phyloP scores from a whole-genome alignment of 805 yeast species.

The Jamesozyma rosinii region DNA sequence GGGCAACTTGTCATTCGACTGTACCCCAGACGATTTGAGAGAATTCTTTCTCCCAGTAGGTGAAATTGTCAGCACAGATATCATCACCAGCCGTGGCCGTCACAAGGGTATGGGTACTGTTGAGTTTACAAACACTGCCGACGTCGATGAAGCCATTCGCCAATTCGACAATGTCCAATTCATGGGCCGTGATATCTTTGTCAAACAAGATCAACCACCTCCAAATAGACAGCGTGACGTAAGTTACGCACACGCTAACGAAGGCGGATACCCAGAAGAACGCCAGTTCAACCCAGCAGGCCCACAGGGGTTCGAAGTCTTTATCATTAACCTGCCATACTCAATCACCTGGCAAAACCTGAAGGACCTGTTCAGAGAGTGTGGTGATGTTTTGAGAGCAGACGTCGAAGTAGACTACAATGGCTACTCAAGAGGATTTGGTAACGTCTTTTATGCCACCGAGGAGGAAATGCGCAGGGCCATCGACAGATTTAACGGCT shows the following conservation, averaged over 20 bases:
- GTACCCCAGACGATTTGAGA: constrained; percentile 49
- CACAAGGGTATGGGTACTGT: constrained; percentile 89
- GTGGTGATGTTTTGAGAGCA: constrained; percentile 71
- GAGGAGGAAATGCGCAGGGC: constrained; percentile 64
- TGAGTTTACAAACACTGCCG: constrained; percentile 57
- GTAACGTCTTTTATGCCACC: constrained; percentile 66
- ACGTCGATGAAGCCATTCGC: constrained; percentile 62
- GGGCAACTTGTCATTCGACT: constrained; percentile 63
- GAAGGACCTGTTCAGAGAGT: constrained; percentile 70
- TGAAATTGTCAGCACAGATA: constrained; percentile 68
- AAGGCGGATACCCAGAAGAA: not conserved
- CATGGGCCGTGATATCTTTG: constrained; percentile 74
- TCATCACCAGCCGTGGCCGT: constrained; percentile 65
- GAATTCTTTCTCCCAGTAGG: constrained; percentile 55
- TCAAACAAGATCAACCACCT: constrained; percentile 85
- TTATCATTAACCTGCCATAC: constrained; percentile 77
- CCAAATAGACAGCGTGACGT: constrained; percentile 31
- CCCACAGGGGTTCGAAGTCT: constrained; percentile 43
- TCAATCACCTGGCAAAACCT: constrained; percentile 72
- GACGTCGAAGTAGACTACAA: constrained; percentile 57
- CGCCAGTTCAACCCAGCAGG: not conserved
- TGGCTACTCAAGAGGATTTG: constrained; percentile 73
- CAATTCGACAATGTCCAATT: constrained; percentile 55
- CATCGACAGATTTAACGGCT: constrained; percentile 62
- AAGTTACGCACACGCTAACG: not conserved